Base-by-base conservation (phyloP, 371 early-diverging fungal genomes). In the Choanephora cucurbitarum region DNA sequence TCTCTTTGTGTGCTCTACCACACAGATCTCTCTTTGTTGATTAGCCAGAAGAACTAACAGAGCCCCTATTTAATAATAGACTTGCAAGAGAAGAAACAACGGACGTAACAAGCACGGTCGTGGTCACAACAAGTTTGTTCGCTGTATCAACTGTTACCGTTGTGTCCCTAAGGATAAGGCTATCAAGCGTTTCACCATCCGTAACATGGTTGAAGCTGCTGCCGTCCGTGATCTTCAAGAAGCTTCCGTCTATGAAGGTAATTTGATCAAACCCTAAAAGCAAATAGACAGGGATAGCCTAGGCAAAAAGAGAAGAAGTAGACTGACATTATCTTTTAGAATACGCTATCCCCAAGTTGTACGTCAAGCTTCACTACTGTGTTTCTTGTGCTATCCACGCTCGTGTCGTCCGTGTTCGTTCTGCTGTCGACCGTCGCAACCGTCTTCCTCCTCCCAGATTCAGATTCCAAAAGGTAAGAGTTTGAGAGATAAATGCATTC, bases 81-180 rank as follows among this genome's bases (percentile, higher is more conserved):
- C 95, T 73, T 70, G 81, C 80, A 99, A 99, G 86, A 90, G 99
- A 86, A 91, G 97, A 85, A 99, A 98, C 81, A 86, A 95, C 85
- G 99, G 99, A 84, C 93, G 99, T 81, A 86, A 88, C 85, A 99
- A 99, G 91, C 85, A 93, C 75, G 97, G 97, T 69, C 95, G 99
- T 79, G 99, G 99, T 70, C 95, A 97, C 88, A 90, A 88, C 75
- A 90, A 88, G 81, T 86, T 86, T 70, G 91, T 98, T 76, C 94
- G 99, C 73, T 99, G 99, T 88, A 91, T 93, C 77, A 97, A 99
- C 94, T 99, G 99, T 84, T 89, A 87, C 64, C 91, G 96, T 79
- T 91, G 93, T 73, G 92, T 93, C 64, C 97, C 99, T 65, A 99
- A 99, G 83, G 99, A 99, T 85, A 99, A 99, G 91, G 96, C 98